Evolutionary conservation across 805 yeast genomes (phyloP).

Genomic region (Candida boleticola): DNA sequence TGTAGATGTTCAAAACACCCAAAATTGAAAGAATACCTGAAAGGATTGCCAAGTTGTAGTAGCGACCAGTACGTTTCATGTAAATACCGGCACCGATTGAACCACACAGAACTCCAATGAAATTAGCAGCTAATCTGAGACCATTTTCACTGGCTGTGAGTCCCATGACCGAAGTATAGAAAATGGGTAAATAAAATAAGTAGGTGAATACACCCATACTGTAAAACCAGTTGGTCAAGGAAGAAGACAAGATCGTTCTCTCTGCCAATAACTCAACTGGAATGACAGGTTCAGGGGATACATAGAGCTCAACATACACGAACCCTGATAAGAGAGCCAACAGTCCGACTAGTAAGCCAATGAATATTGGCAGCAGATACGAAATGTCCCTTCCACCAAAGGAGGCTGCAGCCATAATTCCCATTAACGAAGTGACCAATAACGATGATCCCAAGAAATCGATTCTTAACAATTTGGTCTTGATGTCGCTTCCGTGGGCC

Average conservation of each 20-base stretch:
- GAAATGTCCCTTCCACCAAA: slow-evolving; percentile 58
- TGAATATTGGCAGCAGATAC: slow-evolving; percentile 44
- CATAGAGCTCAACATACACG: slow-evolving; percentile 47
- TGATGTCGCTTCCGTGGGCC: slow-evolving; percentile 42
- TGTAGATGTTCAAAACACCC: slow-evolving; percentile 44
- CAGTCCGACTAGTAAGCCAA: slow-evolving; percentile 31
- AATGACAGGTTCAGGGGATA: slow-evolving; percentile 63
- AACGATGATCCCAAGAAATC: slow-evolving; percentile 66
- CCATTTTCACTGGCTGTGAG: slow-evolving; percentile 59
- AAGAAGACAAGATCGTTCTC: slow-evolving; percentile 62
- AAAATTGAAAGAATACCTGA: slow-evolving; percentile 43
- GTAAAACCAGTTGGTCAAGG: slow-evolving; percentile 66
- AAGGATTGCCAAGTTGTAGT: slow-evolving; percentile 45
- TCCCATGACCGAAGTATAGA: slow-evolving; percentile 52
- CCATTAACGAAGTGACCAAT: slow-evolving; percentile 55
- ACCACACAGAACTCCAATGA: slow-evolving; percentile 65
- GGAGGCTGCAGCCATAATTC: slow-evolving; percentile 64
- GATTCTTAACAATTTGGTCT: slow-evolving; percentile 52
- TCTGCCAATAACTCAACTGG: slow-evolving; percentile 59
- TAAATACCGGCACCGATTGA: slow-evolving; percentile 65
- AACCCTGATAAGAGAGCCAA: slow-evolving; percentile 39
- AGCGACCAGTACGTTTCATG: slow-evolving; percentile 67
- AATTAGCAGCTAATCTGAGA: slow-evolving; percentile 59
- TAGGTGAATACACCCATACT: slow-evolving; percentile 66
- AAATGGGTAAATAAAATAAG: slow-evolving; percentile 71